phyloP scores from a whole-genome alignment of 345 rosid species.

The Dipteronia dyeriana region DNA sequence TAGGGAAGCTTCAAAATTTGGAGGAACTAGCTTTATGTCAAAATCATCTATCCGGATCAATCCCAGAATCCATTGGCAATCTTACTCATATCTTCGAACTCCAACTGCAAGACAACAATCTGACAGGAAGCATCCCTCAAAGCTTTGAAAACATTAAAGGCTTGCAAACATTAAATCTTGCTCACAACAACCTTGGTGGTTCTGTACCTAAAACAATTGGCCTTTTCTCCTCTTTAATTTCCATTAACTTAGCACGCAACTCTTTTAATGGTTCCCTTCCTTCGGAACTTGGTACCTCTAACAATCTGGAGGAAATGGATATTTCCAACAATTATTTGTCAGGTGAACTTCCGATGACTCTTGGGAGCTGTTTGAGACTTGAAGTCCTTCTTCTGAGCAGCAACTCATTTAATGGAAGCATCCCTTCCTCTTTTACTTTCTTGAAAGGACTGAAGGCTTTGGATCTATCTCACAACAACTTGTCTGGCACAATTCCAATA shows the following conservation, averaged over 20 bases:
- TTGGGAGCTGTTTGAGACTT: conserved; percentile 30
- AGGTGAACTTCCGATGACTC: conserved; percentile 29
- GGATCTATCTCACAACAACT: conserved; percentile 41
- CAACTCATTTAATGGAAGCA: conserved; percentile 33
- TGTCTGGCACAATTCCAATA: conserved; percentile 31
- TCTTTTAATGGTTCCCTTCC: conserved; percentile 33
- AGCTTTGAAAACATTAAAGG: too few relatives aligned
- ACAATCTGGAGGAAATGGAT: conserved; percentile 16
- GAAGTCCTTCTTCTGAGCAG: conserved; percentile 14
- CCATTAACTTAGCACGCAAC: conserved; percentile 34
- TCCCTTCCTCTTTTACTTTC: conserved; percentile 32
- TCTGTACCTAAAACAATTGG: too few relatives aligned
- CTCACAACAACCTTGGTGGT: too few relatives aligned
- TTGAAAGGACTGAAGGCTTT: conserved; percentile 27
- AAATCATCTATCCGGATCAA: conserved; percentile 1
- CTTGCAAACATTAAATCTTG: too few relatives aligned
- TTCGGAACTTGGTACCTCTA: conserved; percentile 14
- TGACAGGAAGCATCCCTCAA: too few relatives aligned
- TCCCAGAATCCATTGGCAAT: conserved; percentile 11
- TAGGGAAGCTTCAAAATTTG: conserved; percentile 4
- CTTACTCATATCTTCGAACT: background rate
- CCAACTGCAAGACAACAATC: background rate
- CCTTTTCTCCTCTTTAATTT: too few relatives aligned
- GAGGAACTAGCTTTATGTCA: rapidly evolving
- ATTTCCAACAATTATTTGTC: conserved; percentile 30